A percentile compares a stretch with the other conserved stretches of the same genome.
Conservation (phyloP, 2,329 filamentous ascomycete species). For the Fusarium ambrosium region DNA sequence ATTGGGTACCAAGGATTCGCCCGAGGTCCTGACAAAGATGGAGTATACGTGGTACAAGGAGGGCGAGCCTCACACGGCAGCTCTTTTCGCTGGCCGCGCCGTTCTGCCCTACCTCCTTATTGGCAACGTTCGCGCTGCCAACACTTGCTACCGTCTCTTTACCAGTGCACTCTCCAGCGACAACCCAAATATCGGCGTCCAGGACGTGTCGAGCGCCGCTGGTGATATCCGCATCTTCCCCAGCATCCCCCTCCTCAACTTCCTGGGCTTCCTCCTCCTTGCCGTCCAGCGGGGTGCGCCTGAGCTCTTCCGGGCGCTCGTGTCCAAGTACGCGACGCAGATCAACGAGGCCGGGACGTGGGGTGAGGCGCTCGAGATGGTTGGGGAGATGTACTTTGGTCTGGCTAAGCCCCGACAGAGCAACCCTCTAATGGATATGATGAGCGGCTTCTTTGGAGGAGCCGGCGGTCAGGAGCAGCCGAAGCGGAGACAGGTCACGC, state of each 20-base stretch:
- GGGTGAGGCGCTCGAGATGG: constrained; percentile 85
- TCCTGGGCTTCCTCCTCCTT: constrained; percentile 86
- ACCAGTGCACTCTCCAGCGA: constrained; percentile 56
- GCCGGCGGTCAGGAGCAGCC: constrained; percentile 58
- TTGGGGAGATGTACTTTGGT: constrained; percentile 97
- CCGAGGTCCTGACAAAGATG: constrained; percentile 82
- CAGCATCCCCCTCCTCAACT: constrained; percentile 93
- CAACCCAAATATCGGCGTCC: constrained; percentile 72
- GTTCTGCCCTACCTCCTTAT: constrained; percentile 92
- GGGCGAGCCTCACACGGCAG: constrained; percentile 88
- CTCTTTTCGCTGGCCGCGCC: constrained; percentile 86
- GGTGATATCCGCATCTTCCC: constrained; percentile 88
- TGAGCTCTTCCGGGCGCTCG: constrained; percentile 87
- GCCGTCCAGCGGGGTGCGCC: constrained; percentile 82
- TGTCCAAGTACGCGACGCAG: constrained; percentile 83
- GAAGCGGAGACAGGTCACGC: constrained; percentile 58
- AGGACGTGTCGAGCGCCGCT: constrained; percentile 82
- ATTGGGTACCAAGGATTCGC: constrained; percentile 89
- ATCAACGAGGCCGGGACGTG: constrained; percentile 83
- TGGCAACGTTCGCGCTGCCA: constrained; percentile 91
- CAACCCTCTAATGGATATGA: constrained; percentile 97
- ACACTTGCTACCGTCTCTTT: constrained; percentile 81
- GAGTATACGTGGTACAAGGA: constrained; percentile 96
- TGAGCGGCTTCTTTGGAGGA: constrained; percentile 93
- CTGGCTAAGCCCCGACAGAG: constrained; percentile 90